A percentile compares a stretch with the other conserved stretches of the same genome.
Evolutionary conservation across 2,329 filamentous ascomycete species (phyloP).

Genomic region (Dothidotthia symphoricarpi): DNA sequence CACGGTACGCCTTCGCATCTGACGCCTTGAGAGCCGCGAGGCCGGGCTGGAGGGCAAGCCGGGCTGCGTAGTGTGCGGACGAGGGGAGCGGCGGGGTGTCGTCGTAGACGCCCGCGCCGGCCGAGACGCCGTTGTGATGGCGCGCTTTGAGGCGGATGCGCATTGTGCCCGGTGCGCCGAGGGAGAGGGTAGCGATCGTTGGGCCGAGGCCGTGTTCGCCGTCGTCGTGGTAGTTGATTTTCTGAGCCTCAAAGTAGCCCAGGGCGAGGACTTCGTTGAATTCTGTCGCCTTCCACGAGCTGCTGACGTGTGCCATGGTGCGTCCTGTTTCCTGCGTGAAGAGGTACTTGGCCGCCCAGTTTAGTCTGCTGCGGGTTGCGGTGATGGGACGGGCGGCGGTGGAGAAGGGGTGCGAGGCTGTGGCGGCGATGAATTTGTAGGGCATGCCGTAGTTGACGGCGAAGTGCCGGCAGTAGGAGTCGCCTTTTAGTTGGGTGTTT

Average conservation of each 20-base stretch:
- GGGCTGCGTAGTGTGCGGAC: constrained; percentile 35
- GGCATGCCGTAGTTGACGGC: constrained; percentile 60
- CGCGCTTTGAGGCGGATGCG: constrained; percentile 56
- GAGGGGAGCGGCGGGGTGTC: constrained; percentile 30
- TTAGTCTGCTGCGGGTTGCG: constrained; percentile 53
- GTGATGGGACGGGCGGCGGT: constrained; percentile 46
- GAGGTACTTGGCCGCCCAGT: constrained; percentile 54
- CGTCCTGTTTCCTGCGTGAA: constrained; percentile 32
- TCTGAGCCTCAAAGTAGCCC: constrained; percentile 61
- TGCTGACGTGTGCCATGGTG: constrained; percentile 4
- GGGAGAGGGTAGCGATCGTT: constrained; percentile 58
- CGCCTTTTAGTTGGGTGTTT: constrained; percentile 35
- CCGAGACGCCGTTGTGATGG: constrained; percentile 44
- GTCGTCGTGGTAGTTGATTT: constrained; percentile 65
- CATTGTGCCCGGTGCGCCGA: constrained; percentile 61
- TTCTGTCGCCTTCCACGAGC: constrained; percentile 25
- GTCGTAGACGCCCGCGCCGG: constrained; percentile 36
- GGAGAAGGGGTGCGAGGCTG: constrained; percentile 33
- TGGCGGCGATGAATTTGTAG: constrained; percentile 64
- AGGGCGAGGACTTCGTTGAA: constrained; percentile 66
- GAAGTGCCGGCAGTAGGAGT: constrained; percentile 55
- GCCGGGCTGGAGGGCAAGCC: constrained; percentile 31
- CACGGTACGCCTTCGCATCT: constrained; percentile 21
- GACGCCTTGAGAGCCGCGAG: constrained; percentile 23
- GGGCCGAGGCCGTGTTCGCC: constrained; percentile 63